phyloP scores from a whole-genome alignment of 768 basidiomycete species.

The Mycena vitilis region DNA sequence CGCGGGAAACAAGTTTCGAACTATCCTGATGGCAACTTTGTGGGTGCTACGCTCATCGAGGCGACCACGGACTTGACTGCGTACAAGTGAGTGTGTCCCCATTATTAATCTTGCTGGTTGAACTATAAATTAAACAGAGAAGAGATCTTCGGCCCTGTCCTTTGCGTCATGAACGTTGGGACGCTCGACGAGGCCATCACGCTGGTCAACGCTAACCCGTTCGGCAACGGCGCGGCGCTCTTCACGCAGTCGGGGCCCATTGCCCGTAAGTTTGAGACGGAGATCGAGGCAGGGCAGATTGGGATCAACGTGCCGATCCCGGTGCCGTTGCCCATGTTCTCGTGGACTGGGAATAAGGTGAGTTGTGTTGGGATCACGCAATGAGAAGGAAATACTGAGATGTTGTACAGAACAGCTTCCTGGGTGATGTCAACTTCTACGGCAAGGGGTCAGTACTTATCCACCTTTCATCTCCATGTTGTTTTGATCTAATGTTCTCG shows the following conservation, averaged over 20 bases:
- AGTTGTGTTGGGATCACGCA: slow-evolving; percentile 23
- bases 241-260: slow-evolving; percentile 98
- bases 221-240: slow-evolving; percentile 94
- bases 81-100: no score
- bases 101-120: no score
- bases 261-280: slow-evolving; percentile 90
- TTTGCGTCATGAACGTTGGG: slow-evolving; percentile 81
- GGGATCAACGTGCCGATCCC: slow-evolving; percentile 95
- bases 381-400: neutral
- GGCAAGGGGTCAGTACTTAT: slow-evolving; percentile 74
- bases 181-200: slow-evolving; percentile 91
- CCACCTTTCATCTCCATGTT: neutral
- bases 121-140: slow-evolving; percentile 69
- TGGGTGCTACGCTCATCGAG: slow-evolving; percentile 92
- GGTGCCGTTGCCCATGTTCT: slow-evolving; percentile 93
- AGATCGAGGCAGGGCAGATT: slow-evolving; percentile 91
- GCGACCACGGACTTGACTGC: slow-evolving; percentile 82
- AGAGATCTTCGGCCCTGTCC: slow-evolving; percentile 95
- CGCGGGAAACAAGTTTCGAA: slow-evolving; percentile 71
- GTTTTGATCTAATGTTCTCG: neutral
- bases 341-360: slow-evolving; percentile 95
- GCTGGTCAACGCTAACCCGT: slow-evolving; percentile 90
- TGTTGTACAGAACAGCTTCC: slow-evolving; percentile 58
- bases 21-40: slow-evolving; percentile 92
- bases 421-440: slow-evolving; percentile 94